These are phyloP conservation scores for Plasmodium coatneyi DNA, from an alignment of 169 alveolate genomes.

Conservation along the genomic window DNA sequence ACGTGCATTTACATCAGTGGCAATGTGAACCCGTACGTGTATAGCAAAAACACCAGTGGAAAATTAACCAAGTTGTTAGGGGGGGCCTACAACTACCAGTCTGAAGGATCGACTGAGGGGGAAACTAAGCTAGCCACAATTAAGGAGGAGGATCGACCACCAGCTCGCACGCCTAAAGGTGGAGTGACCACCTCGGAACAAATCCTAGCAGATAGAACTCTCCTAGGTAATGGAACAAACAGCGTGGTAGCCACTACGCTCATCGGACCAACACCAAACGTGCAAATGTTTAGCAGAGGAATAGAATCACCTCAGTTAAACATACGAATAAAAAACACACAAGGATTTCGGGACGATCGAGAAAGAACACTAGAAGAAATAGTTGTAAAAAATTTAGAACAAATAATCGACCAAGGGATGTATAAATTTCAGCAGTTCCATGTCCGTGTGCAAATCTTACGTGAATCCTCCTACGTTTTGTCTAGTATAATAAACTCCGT, in stretches of 20 bases:
- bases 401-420: slow-evolving; percentile 21
- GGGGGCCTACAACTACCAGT: slow-evolving; percentile 14
- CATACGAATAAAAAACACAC: slow-evolving; percentile 38
- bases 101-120: neutral
- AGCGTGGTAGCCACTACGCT: slow-evolving; percentile 30
- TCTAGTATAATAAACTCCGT: slow-evolving; percentile 40
- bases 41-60: slow-evolving; percentile 42
- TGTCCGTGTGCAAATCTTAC: slow-evolving; percentile 18
- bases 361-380: slow-evolving; percentile 41
- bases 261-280: slow-evolving; percentile 35
- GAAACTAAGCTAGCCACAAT: neutral
- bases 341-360: slow-evolving; percentile 39
- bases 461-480: slow-evolving; percentile 29
- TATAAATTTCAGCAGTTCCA: slow-evolving; percentile 50
- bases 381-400: slow-evolving; percentile 17
- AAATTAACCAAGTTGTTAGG: slow-evolving; percentile 34
- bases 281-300: slow-evolving; percentile 20
- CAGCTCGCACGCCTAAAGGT: neutral
- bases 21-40: slow-evolving; percentile 19
- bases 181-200: neutral
- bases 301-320: slow-evolving; percentile 15
- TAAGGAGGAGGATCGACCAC: neutral
- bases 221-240: slow-evolving; percentile 50
- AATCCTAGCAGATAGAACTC: neutral
- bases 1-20: slow-evolving; percentile 62